Base-by-base conservation (phyloP, 768 basidiomycete genomes). In the Arthromyces matolae region DNA sequence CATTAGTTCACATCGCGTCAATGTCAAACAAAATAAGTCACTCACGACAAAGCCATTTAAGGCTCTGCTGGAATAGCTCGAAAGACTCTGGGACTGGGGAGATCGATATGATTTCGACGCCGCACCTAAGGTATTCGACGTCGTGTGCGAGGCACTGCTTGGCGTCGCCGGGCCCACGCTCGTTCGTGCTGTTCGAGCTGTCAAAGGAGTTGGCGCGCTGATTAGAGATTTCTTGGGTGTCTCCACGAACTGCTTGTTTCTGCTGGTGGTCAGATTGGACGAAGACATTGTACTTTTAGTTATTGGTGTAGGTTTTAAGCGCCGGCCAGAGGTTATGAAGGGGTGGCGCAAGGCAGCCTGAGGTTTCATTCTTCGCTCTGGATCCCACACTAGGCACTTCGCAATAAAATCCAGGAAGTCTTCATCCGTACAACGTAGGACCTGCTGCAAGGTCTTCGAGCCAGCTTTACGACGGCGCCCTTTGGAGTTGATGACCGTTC, bases 311-410 rank as follows among this genome's bases (percentile, higher is more conserved):
- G 71, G 60, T 62, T 80, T 84, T 16, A 67, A 54, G 45, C 78
- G 79, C 39, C 80, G 77, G 40, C 87, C 81, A 20, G 81, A 78
- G 16, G 83, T 73, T 49, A 96, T 76, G 70, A 93, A 97, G 9
- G 89, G 87, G 68, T 97, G 95, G 19, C 93, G 83, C 71, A 97
- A 66, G 1, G 95, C 95, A 8, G 87, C 79, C 57, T 93, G 88
- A 4, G 95, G 95, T 65, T 96, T 98, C 63, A 99, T 78, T 25
- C 96, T 81, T 42, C 90, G 81, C 59, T 98, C 95, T 8, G 96
- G 96, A 70, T 99, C 96, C 94, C 94, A 99, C 23, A 89, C 78
- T n/a, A 99, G 76, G 68, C 96, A 99, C 64, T 95, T 97, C 1
- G 89, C 77, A 54, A 98, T 87, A 64, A 99, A 99, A 69, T 99